Conservation (phyloP, 257 asterid genomes). For the Mentha longifolia region DNA sequence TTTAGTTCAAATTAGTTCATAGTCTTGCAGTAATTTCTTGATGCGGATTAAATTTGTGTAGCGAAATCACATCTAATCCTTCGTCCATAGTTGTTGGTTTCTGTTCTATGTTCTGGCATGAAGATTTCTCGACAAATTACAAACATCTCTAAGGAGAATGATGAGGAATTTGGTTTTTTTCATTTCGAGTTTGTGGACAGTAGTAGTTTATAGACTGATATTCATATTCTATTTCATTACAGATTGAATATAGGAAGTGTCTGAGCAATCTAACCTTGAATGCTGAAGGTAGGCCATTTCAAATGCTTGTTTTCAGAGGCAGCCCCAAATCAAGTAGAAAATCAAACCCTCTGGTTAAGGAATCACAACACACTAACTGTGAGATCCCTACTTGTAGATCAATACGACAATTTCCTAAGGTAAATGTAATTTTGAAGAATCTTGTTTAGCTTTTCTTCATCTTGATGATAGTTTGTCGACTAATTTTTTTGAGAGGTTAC, state of each 20-base stretch:
- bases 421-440: slow-evolving; percentile 14
- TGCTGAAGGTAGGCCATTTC: slow-evolving; percentile 76
- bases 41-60: not conserved
- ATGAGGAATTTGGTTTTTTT: not conserved
- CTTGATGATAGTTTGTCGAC: slow-evolving; percentile 20
- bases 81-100: not conserved
- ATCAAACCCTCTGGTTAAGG: slow-evolving; percentile 50
- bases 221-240: slow-evolving; percentile 14
- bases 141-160: not conserved
- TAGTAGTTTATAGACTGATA: slow-evolving; percentile 10
- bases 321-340: slow-evolving; percentile 73
- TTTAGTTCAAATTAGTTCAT: slow-evolving; percentile 3
- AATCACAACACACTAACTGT: slow-evolving; percentile 55
- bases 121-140: not conserved
- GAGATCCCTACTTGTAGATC: slow-evolving; percentile 37
- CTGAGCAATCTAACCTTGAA: slow-evolving; percentile 61
- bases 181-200: slow-evolving; percentile 3
- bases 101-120: not conserved
- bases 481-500: not conserved
- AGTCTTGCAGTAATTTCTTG: slow-evolving; percentile 24
- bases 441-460: slow-evolving; percentile 5
- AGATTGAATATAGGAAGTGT: slow-evolving; percentile 53
- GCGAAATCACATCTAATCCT: not conserved
- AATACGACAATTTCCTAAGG: slow-evolving; percentile 59
- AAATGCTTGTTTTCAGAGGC: slow-evolving; percentile 87